Conservation (phyloP, 2,329 filamentous ascomycete species). For the Diplodia intermedia region DNA sequence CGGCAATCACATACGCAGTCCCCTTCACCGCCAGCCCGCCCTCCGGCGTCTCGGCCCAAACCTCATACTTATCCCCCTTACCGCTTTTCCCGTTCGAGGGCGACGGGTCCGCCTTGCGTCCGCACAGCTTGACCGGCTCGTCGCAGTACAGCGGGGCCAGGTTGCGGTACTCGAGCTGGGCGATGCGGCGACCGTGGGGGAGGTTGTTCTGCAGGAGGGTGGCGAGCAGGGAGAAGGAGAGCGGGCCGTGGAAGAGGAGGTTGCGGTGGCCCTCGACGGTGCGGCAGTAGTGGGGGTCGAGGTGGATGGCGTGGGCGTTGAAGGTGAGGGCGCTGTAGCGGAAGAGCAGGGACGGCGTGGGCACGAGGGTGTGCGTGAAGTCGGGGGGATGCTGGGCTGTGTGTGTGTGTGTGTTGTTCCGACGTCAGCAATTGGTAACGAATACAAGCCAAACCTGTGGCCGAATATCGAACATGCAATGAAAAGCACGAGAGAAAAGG, state of each 20-base stretch:
- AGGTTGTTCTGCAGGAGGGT: conserved; percentile 60
- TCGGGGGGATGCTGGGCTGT: conserved; percentile 60
- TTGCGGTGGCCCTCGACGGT: conserved; percentile 75
- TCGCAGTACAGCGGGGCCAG: conserved; percentile 79
- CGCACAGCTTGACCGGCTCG: conserved; percentile 74
- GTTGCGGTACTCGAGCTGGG: conserved; percentile 77
- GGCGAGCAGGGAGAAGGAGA: conserved; percentile 79
- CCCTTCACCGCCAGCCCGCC: conserved; percentile 55
- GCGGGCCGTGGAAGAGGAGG: conserved; percentile 84
- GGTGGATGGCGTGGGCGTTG: conserved; percentile 91
- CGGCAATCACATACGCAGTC: conserved; percentile 36
- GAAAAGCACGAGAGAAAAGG: background rate
- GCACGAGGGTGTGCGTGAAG: conserved; percentile 66
- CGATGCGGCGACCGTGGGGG: conserved; percentile 50
- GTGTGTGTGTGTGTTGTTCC: background rate
- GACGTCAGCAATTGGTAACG: background rate
- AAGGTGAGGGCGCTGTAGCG: conserved; percentile 78
- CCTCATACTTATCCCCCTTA: conserved; percentile 48
- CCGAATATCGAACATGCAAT: background rate
- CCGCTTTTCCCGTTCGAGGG: conserved; percentile 37
- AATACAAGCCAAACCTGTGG: no score
- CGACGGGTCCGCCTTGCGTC: conserved; percentile 53
- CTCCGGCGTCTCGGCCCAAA: conserved; percentile 52
- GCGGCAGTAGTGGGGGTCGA: conserved; percentile 74
- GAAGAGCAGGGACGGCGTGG: conserved; percentile 77